Conservation (phyloP, 1,284 basidiomycete species). For the Marasmius oreades region DNA sequence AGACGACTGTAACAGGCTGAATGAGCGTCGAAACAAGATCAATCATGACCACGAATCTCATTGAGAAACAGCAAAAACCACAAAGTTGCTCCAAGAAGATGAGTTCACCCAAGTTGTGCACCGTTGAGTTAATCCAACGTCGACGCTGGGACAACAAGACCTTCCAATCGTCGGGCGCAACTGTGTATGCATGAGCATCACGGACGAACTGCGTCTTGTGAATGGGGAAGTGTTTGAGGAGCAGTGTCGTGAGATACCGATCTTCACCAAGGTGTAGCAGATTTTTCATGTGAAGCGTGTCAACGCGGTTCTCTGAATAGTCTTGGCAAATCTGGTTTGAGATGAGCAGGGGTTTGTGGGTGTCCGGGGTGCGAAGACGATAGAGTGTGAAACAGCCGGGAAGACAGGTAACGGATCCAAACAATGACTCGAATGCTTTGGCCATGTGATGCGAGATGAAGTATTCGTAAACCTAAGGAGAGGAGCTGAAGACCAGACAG, state of each 20-base stretch:
- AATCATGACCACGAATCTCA: constrained; percentile 98
- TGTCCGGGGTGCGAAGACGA: constrained; percentile 90
- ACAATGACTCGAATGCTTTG: constrained; percentile 96
- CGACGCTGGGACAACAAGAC: constrained; percentile 95
- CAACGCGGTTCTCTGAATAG: constrained; percentile 94
- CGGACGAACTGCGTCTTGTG: constrained; percentile 94
- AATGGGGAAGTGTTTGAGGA: constrained; percentile 91
- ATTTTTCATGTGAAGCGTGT: constrained; percentile 98
- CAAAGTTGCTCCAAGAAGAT: constrained; percentile 92
- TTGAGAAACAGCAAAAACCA: constrained; percentile 97
- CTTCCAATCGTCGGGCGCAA: constrained; percentile 92
- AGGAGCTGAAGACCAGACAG: not conserved
- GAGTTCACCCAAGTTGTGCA: constrained; percentile 95
- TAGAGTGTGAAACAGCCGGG: constrained; percentile 98
- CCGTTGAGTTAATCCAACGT: constrained; percentile 99
- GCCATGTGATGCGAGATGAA: constrained; percentile 97
- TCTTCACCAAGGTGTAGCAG: constrained; percentile 96
- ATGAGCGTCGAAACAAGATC: constrained; percentile 87
- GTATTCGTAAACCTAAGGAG: constrained; percentile 85
- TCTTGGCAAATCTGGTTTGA: constrained; percentile 89
- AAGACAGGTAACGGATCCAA: constrained; percentile 97
- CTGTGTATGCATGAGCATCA: constrained; percentile 90
- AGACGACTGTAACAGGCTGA: constrained; percentile 90
- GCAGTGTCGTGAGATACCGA: constrained; percentile 93
- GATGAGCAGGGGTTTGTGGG: constrained; percentile 85